Base-by-base conservation (phyloP, 371 early-diverging fungal species). In the Nematocida minor region DNA sequence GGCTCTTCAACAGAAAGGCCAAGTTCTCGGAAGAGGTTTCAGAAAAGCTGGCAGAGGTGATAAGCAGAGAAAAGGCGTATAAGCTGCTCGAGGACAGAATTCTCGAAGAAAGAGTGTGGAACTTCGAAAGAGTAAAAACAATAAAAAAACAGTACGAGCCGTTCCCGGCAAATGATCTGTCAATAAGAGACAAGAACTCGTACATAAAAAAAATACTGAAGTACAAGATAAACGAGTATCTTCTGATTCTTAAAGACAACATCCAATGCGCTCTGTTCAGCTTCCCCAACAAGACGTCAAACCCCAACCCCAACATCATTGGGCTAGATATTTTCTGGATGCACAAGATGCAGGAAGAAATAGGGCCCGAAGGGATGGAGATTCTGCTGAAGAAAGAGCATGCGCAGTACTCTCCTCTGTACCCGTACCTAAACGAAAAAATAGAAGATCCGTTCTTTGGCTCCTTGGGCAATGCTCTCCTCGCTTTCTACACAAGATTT, bases 401-500 rank as follows among this genome's bases (percentile, higher is more conserved):
- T n/a, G 51, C 51, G 9, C 27, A 7, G 20, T 22, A 22, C 25
- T n/a, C 25, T 2, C 51, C 51, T 51, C 51, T 27, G 27, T 51
- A 51, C 22, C 51, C 51, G 27, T 51, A 51, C 22, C 9, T 9
- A 11, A 22, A 9, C n/a, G 27, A 22, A 22, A 2, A 22, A n/a
- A n/a, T 51, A 22, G 51, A 51, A 2, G 51, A 51, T 27, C 51
- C 51, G 20, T 51, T 51, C 22, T 51, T 51, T 51, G 7, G 27
- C 7, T 51, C 51, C 9, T 22, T 51, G 27, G 51, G 51, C n/a
- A 51, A 51, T 22, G 51, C 51, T 7, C n/a, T 51, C 9, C 7
- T 51, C 7, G 51, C 51, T n/a, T 51, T 51, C 51, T 51, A 51
- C 51, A 51, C 51, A 22, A 51, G 51, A 51, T 51, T 51, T 51